Conservation (phyloP, 164 flowering plant species). For the Protea cynaroides region DNA sequence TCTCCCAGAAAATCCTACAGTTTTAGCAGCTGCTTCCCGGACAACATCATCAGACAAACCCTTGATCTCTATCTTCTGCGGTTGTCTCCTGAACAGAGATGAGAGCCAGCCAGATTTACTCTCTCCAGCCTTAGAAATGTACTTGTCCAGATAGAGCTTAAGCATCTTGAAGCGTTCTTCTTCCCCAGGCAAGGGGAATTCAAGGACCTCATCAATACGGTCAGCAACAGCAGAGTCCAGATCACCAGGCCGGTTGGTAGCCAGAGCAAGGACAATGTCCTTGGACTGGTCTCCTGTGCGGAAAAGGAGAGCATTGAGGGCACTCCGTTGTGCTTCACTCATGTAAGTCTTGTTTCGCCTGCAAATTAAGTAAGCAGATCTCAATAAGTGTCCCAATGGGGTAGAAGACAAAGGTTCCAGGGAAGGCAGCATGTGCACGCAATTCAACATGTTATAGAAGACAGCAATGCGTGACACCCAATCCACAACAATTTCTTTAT, state of each 20-base stretch:
- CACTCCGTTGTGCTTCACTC: slow-evolving; percentile 99
- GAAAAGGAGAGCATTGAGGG: slow-evolving; percentile 89
- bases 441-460: no score
- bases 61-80: slow-evolving; percentile 74
- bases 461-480: no score
- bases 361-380: slow-evolving; percentile 11
- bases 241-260: slow-evolving; percentile 96
- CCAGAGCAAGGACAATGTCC: slow-evolving; percentile 93
- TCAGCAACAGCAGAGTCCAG: slow-evolving; percentile 94
- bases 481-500: no score
- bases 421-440: no score
- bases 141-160: slow-evolving; percentile 84
- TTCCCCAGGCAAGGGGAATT: slow-evolving; percentile 89
- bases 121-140: slow-evolving; percentile 70
- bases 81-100: slow-evolving; percentile 40
- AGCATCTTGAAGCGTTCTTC: slow-evolving; percentile 79
- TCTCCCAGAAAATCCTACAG: slow-evolving; percentile 91
- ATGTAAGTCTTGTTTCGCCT: slow-evolving; percentile 96
- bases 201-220: slow-evolving; percentile 87
- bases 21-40: slow-evolving; percentile 79
- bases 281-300: slow-evolving; percentile 98
- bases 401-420: no score
- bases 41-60: slow-evolving; percentile 70
- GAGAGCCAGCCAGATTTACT: slow-evolving; percentile 53
- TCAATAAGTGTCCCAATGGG: no score